Evolutionary conservation across 208 protist species (phyloP), one percentile per base, ranked within the genome.

Genomic region (Herpetomonas samuelpessoai): DNA sequence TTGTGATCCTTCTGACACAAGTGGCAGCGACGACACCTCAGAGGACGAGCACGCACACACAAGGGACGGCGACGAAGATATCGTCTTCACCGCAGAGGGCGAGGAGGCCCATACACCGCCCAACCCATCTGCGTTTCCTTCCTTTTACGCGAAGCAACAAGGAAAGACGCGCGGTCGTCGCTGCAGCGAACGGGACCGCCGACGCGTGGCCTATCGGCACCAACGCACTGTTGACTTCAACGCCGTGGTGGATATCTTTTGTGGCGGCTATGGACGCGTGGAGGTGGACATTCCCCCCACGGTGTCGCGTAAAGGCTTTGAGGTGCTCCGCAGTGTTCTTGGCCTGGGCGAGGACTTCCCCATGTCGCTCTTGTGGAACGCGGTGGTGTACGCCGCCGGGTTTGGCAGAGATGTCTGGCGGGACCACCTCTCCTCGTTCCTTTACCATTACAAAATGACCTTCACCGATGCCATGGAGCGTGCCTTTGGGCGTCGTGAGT

Each of bases 301-400:
- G 2, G 68, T 93, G 16, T 77, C 64, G 2, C 41, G 66, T n/a
- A 58, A 71, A 19, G 71, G 71, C 19, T 70, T 90, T 38, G 14
- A 71, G 6, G 53, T 45, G 14, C 62, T 90, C 3, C 75, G 74
- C 18, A 50, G 39, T 0, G 56, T 74, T 0, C 72, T 93, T 3
- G 82, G 82, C 0, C 71, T 93, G n/a, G 57, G 65, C 0, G 26
- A 27, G 6, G 38, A 47, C 24, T 90, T 83, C 65, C 74, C 83
- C 12, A 79, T 86, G 60, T 59, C 63, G 27, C 68, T 90, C 38
- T 68, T 93, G 18, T 93, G 86, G 83, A 93, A 93, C 35, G 72
- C 80, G n/a, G 59, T 88, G 29, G 61, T 88, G 63, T 72, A 76
- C 24, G 80, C 81, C 22, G 64, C 74, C 12, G 81, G 76, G 2